Evolutionary conservation across 2,329 filamentous ascomycete species (phyloP).

Genomic region (Fusarium papillatum): DNA sequence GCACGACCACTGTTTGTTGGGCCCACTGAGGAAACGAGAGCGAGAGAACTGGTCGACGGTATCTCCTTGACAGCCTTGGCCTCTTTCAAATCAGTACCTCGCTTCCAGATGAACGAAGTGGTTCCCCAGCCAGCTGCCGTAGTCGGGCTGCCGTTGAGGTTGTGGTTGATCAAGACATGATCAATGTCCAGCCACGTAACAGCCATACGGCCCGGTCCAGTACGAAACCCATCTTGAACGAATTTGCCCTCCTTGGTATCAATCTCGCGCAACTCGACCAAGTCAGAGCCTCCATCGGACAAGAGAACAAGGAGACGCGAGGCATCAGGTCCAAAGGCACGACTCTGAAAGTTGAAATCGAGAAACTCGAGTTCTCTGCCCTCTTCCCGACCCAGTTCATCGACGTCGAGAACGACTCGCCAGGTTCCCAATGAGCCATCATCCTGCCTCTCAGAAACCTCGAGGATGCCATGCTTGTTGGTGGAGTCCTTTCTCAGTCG

Average conservation of each 20-base stretch:
- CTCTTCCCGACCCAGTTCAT: neutral
- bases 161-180: neutral
- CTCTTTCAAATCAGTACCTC: neutral
- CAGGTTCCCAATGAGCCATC: neutral
- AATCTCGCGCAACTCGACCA: neutral
- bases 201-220: neutral
- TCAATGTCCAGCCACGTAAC: neutral
- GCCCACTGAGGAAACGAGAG: neutral
- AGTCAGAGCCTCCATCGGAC: neutral
- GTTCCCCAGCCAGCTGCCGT: neutral
- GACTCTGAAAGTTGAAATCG: neutral
- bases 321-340: neutral
- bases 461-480: neutral
- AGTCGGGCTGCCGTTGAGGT: neutral
- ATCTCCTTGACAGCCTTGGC: neutral
- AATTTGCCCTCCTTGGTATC: neutral
- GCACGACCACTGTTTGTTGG: neutral
- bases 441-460: neutral
- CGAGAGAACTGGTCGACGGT: neutral
- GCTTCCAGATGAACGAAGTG: neutral
- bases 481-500: neutral
- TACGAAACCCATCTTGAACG: neutral
- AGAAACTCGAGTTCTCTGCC: neutral
- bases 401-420: neutral
- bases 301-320: neutral